A percentile compares a stretch with the other conserved stretches of the same genome.
Conservation (phyloP, 352 stramenopile species). For the Globisporangium apiculatum region DNA sequence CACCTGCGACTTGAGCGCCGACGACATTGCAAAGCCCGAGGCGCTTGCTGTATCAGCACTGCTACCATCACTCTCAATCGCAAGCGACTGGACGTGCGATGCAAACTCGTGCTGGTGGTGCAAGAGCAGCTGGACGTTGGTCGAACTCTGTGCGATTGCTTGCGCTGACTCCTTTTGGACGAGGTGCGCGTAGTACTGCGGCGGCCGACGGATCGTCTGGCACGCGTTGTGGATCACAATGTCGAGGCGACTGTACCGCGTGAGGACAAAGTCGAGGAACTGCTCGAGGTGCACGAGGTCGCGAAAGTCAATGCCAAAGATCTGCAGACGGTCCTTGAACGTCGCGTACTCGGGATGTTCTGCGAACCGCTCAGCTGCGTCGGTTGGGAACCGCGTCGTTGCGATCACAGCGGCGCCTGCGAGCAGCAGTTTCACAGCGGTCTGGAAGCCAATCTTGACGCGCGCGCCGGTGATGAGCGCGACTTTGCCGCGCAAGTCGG, state of each 20-base stretch:
- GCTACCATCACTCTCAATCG: conserved; percentile 20
- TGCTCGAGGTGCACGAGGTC: conserved; percentile 94
- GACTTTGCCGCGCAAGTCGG: conserved; percentile 85
- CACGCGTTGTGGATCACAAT: conserved; percentile 98
- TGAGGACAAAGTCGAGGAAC: conserved; percentile 87
- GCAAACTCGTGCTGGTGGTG: conserved; percentile 80
- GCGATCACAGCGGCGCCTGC: conserved; percentile 91
- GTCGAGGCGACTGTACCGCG: conserved; percentile 88
- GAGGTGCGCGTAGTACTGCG: conserved; percentile 91
- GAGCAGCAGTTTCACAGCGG: conserved; percentile 91
- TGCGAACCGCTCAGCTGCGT: conserved; percentile 87
- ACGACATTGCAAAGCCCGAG: conserved; percentile 46
- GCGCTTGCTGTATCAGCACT: conserved; percentile 13
- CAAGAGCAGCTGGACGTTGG: conserved; percentile 60
- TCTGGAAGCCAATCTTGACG: conserved; percentile 97
- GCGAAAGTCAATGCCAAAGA: conserved; percentile 95
- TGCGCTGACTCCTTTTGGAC: conserved; percentile 75
- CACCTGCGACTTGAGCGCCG: conserved; percentile 78
- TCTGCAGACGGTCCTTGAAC: conserved; percentile 91
- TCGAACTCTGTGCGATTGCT: conserved; percentile 38
- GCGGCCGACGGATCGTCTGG: conserved; percentile 93
- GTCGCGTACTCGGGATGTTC: conserved; percentile 89
- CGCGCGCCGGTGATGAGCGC: conserved; percentile 93
- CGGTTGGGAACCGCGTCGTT: conserved; percentile 93
- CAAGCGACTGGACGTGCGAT: conserved; percentile 48